Evolutionary conservation across 2,329 filamentous ascomycete genomes (phyloP).

Genomic region (Eutypella sp.): DNA sequence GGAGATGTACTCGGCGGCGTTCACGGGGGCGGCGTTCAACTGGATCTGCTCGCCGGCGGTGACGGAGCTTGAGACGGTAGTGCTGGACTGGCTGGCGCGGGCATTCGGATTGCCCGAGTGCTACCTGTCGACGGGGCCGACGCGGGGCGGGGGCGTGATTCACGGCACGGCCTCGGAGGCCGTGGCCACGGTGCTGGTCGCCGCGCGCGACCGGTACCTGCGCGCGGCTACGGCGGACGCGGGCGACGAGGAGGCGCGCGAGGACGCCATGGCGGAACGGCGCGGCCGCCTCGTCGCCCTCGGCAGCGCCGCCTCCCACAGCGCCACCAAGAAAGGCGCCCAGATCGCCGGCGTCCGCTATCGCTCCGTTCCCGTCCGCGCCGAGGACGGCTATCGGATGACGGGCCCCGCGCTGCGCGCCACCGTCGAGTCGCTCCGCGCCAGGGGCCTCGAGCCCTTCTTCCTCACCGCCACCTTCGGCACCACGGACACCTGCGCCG

Average conservation of each 20-base stretch:
- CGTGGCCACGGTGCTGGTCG: constrained; percentile 79
- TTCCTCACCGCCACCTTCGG: constrained; percentile 81
- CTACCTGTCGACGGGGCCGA: constrained; percentile 68
- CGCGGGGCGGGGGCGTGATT: constrained; percentile 80
- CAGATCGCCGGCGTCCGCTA: constrained; percentile 82
- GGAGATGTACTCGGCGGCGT: constrained; percentile 85
- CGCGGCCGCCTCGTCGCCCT: constrained; percentile 73
- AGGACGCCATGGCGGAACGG: constrained; percentile 64
- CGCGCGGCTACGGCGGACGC: constrained; percentile 48
- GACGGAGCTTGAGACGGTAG: constrained; percentile 88
- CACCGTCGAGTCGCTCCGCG: constrained; percentile 60
- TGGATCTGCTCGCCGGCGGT: constrained; percentile 92
- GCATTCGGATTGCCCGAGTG: constrained; percentile 67
- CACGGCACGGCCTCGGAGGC: constrained; percentile 88
- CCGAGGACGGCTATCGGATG: constrained; percentile 64
- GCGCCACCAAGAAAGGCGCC: constrained; percentile 80
- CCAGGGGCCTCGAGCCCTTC: constrained; percentile 73
- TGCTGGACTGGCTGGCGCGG: constrained; percentile 86
- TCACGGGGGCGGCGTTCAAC: constrained; percentile 90
- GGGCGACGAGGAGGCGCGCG: constrained; percentile 49
- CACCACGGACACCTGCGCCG: constrained; percentile 81
- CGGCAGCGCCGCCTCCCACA: constrained; percentile 75
- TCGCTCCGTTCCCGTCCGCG: constrained; percentile 58
- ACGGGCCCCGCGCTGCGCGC: constrained; percentile 57
- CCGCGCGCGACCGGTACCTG: constrained; percentile 76